Evolutionary conservation across 768 basidiomycete genomes (phyloP), one percentile per base, ranked within the genome.

Genomic region (Amanita inopinata): DNA sequence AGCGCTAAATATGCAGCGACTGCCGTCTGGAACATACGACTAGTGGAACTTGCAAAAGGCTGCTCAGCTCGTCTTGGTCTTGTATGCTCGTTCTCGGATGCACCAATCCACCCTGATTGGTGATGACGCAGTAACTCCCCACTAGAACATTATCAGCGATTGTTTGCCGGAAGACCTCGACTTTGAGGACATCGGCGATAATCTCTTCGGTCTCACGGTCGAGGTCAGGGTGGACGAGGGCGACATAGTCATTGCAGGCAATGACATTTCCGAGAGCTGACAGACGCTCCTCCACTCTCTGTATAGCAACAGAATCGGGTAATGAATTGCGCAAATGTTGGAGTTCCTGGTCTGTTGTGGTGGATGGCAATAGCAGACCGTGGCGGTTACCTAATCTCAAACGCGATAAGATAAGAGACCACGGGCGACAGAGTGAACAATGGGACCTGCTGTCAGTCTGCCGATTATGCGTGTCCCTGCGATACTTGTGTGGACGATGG

Each of bases 201-300:
- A 99, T 98, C 64, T 99, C 96, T 59, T 99, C 96, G 17, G 96
- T 99, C 65, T 98, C 96, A 48, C 96, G 80, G 66, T 98, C 96
- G 47, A 98, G 67, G 51, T 99, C 96, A 5, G 96, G 96, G 61
- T 99, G 96, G 18, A 98, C 96, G 53, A 99, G 83, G 5, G 96
- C 96, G 51, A 99, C 94, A 56, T 98, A 87, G 67, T 99, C 96
- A 63, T 98, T 99, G 67, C 89, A 93, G 9, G 90, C 91, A 60
- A 99, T 93, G 48, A 99, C 94, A 59, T 99, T 99, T 17, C 96
- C 96, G 19, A 99, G 80, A 0, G 96, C 96, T 14, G 90, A 94
- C 48, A 99, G 71, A 20, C 96, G 84, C 67, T 98, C 96, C 60
- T 99, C 96, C 42, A 99, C 84, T 14, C 96, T 79, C 61, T 97